Base-by-base conservation (phyloP, 1,284 basidiomycete genomes). In the Cystobasidium sp. region DNA sequence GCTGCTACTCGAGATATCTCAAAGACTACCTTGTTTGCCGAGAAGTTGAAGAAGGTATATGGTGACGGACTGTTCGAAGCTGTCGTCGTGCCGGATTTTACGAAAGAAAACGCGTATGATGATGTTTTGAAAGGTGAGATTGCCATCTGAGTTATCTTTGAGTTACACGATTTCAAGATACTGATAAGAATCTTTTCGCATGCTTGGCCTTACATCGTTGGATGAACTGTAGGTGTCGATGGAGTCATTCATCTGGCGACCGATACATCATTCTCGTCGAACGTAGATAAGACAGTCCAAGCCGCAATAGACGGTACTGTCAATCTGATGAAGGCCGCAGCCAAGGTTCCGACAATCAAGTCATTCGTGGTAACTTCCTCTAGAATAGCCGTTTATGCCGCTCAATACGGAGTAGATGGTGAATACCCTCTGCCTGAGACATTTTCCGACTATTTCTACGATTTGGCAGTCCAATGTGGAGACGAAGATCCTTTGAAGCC, bases 351-450 rank as follows among this genome's bases (percentile, higher is more conserved):
- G 0, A 39, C 49, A 10, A 61, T 75, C 55, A 76, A 76, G 56
- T 52, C 68, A 9, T 72, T 76, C 44, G 69, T 76, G 9, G 53
- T 74, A 41, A 76, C 76, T 37, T 68, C 65, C 0, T 76, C 76
- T n/a, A 51, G 66, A 37, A 41, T 69, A 18, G 55, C 66, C 20
- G 65, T 67, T n/a, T 69, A 49, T 41, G 24, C 12, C 49, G 59
- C 66, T 43, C 44, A 69, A 55, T 62, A 39, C n/a, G 68, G 65
- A 18, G 62, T 61, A 61, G 58, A 74, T 63, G 53, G 24, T 22
- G 51, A 74, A 37, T 44, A 18, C 41, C 24, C 52, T 49, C n/a
- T 44, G 18, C 24, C 52, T 18, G 31, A 31, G 31, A 31, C 39
- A 7, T 72, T 61, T 22, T 51, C 51, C 20, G 41, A 41, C 18